A percentile compares a stretch with the other conserved stretches of the same genome.
These are phyloP conservation scores for Stereocaulon alpinum DNA, from an alignment of 495 filamentous ascomycete genomes.

Conservation along the genomic window DNA sequence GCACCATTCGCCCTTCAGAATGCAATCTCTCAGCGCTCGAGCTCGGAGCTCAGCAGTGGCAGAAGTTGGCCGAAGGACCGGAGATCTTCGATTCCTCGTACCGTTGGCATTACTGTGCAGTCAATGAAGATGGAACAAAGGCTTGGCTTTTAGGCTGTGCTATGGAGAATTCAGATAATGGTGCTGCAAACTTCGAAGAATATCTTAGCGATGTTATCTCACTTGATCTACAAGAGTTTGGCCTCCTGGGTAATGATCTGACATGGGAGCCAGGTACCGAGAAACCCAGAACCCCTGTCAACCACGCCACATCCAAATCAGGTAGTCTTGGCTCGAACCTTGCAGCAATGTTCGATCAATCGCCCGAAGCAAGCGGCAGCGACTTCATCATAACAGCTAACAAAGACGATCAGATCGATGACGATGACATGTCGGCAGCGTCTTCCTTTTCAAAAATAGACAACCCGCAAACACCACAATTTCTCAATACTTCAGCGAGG, in stretches of 20 bases:
- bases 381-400: conserved; percentile 82
- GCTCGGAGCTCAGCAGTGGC: conserved; percentile 77
- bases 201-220: conserved; percentile 88
- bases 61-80: conserved; percentile 81
- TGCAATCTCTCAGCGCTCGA: conserved; percentile 86
- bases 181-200: conserved; percentile 59
- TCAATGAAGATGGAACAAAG: conserved; percentile 86
- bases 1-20: conserved; percentile 70
- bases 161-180: conserved; percentile 47
- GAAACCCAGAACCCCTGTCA: conserved; percentile 43
- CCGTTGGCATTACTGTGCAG: conserved; percentile 94
- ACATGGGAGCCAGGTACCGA: conserved; percentile 47
- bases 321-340: conserved; percentile 72
- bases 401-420: conserved; percentile 55
- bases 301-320: conserved; percentile 35
- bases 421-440: conserved; percentile 44
- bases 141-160: conserved; percentile 93
- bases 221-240: conserved; percentile 78
- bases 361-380: conserved; percentile 65
- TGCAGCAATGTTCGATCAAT: conserved; percentile 70
- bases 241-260: conserved; percentile 72
- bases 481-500: conserved; percentile 49
- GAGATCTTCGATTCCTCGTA: conserved; percentile 83
- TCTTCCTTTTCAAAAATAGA: conserved; percentile 24
- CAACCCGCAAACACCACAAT: conserved; percentile 36